phyloP scores from a whole-genome alignment of 2,329 filamentous ascomycete genomes.

The Diaporthe ilicicola region DNA sequence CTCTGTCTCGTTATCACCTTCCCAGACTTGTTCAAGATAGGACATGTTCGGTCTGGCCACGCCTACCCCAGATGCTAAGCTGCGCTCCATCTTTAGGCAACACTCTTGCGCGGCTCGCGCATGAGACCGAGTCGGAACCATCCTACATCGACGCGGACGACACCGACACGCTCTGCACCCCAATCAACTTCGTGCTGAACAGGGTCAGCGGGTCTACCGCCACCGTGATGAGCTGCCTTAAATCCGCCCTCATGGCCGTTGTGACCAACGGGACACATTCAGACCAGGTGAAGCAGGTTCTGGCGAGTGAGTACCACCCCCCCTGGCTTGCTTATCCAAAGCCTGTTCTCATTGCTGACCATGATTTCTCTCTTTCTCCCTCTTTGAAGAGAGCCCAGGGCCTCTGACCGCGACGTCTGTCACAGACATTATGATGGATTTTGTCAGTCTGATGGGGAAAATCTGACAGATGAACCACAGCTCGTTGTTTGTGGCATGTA shows the following conservation, averaged over 20 bases:
- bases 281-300: conserved; percentile 7
- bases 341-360: neutral
- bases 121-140: neutral
- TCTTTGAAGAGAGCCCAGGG: neutral
- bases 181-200: conserved; percentile 19
- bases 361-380: neutral
- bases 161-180: conserved; percentile 9
- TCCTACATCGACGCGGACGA: conserved; percentile 12
- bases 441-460: conserved; percentile 5
- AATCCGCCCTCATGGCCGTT: conserved; percentile 1
- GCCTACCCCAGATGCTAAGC: neutral
- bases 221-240: conserved; percentile 2
- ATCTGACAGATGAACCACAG: neutral
- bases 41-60: neutral
- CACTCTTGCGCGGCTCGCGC: conserved; percentile 7
- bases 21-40: neutral
- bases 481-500: too few relatives aligned
- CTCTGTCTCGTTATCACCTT: neutral
- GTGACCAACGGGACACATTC: conserved; percentile 1
- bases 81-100: neutral
- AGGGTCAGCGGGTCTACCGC: neutral
- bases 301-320: neutral
- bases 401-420: neutral
- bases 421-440: conserved; percentile 2
- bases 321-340: neutral